Conservation (phyloP, 495 filamentous ascomycete species). For the Aspergillus nanangensis region DNA sequence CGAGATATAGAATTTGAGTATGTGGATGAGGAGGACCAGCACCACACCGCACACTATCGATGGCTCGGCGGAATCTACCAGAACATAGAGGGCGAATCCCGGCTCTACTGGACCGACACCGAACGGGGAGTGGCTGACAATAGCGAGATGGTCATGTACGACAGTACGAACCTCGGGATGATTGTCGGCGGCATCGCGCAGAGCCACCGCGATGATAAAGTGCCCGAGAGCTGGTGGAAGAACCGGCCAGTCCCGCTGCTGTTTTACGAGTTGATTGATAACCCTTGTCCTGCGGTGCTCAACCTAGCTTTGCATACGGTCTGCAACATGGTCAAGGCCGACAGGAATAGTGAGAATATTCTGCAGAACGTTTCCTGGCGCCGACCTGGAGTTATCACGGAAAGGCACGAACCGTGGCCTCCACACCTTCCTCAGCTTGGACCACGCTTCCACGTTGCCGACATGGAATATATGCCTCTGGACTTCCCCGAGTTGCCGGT, state of each 20-base stretch:
- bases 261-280: conserved; percentile 34
- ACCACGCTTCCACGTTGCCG: no score
- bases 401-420: no score
- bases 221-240: conserved; percentile 22
- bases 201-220: conserved; percentile 8
- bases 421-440: no score
- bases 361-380: no score
- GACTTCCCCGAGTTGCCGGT: no score
- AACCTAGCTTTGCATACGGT: conserved; percentile 6
- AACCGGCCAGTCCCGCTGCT: conserved; percentile 19
- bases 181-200: conserved; percentile 23
- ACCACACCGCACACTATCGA: conserved; percentile 26
- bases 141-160: conserved; percentile 24
- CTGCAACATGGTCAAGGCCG: conserved; percentile 5
- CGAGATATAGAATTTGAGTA: conserved; percentile 22
- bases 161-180: conserved; percentile 17
- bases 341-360: not conserved
- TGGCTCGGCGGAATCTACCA: conserved; percentile 43
- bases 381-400: no score
- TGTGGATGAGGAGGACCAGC: conserved; percentile 3
- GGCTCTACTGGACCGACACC: conserved; percentile 32
- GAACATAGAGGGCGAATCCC: conserved; percentile 13
- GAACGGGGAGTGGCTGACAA: conserved; percentile 20
- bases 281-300: conserved; percentile 18
- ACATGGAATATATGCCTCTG: no score